Evolutionary conservation across 306 rosid species (phyloP), one percentile per base, ranked within the genome.

Genomic region (Dryas drummondii): DNA sequence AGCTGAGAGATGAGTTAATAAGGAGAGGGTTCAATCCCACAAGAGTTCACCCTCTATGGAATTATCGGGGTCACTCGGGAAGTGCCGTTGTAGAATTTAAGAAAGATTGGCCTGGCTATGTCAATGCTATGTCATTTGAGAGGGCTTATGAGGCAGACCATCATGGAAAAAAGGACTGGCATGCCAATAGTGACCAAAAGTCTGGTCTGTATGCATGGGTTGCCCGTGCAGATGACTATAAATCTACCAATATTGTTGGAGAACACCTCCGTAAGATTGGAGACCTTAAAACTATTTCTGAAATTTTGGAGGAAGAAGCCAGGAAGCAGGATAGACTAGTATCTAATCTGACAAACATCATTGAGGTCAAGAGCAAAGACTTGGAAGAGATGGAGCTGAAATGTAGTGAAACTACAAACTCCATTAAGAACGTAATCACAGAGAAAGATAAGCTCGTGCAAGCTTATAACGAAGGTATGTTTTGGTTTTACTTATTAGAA

Each of bases 131-230:
- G 79, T 85, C 92, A 65, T 96, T 96, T 82, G 99, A 96, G 88
- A 87, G 87, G 76, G 88, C 89, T 74, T 88, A 92, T 48, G 92
- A 87, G 80, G 86, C 87, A 56, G 92, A 84, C 77, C 84, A 68
- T 73, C 98, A 81, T 66, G 98, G 99, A 58, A 90, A 82, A 85
- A 89, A 84, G 78, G 87, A 90, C 44, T 96, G 96, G 97, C 46
- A 42, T 71, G 80, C 83, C 71, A 60, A 76, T 45, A 67, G 78
- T 74, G 81, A 68, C 63, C 83, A 70, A 68, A 86, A 90, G 82
- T 76, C 80, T 51, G 99, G 98, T 76, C 83, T 92, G 58, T 96
- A 89, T 84, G 99, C 83, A 27, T 96, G 99, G 99, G 82, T 96
- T 83, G 99, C 99, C 7, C 92, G 91, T 68, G 83, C 80, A 47